Evolutionary conservation across 2,329 filamentous ascomycete species (phyloP).

Genomic region (Diaporthe citrichinensis): DNA sequence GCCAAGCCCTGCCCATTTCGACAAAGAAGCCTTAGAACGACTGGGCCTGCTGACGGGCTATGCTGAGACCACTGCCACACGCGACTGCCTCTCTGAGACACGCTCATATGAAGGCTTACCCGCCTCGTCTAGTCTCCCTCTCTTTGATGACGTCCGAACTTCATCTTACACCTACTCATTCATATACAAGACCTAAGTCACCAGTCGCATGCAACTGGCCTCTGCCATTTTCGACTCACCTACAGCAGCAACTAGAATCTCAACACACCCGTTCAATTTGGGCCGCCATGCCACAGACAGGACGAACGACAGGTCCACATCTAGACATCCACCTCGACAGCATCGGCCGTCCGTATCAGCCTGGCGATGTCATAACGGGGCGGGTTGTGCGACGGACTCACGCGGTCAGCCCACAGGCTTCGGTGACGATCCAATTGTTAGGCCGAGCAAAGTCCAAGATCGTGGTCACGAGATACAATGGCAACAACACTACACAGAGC

Average conservation of each 20-base stretch:
- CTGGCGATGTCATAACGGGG: slow-evolving; percentile 49
- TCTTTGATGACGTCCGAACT: neutral
- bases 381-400: slow-evolving; percentile 44
- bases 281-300: slow-evolving; percentile 27
- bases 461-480: slow-evolving; percentile 26
- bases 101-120: neutral
- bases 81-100: neutral
- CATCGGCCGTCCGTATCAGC: slow-evolving; percentile 30
- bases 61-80: slow-evolving; percentile 10
- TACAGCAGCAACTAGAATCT: neutral
- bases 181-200: neutral
- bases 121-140: neutral
- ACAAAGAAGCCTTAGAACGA: neutral
- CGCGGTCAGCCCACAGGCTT: slow-evolving; percentile 44
- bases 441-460: slow-evolving; percentile 49
- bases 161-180: neutral
- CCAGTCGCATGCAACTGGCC: neutral
- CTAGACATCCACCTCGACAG: slow-evolving; percentile 36
- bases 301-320: neutral
- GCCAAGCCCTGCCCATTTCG: neutral
- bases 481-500: neutral
- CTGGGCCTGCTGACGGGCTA: slow-evolving; percentile 23
- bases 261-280: neutral
- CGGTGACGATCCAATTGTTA: slow-evolving; percentile 44
- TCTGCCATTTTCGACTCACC: neutral